Conservation (phyloP, 345 rosid species). For the Lenwebbia sp. region DNA sequence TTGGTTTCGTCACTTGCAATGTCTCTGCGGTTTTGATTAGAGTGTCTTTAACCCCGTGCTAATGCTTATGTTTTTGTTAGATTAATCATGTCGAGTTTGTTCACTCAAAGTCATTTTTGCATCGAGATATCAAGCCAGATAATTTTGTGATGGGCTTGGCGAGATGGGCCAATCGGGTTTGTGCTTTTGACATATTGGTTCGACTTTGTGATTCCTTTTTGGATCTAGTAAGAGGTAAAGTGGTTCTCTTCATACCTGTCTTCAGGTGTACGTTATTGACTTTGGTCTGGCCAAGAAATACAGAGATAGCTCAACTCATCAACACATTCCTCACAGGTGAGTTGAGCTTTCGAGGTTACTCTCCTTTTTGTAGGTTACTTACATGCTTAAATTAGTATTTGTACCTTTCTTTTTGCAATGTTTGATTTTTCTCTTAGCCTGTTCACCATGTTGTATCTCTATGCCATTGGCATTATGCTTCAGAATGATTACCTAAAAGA, state of each 20-base stretch:
- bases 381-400: too few relatives aligned
- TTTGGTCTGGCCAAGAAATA: constrained; percentile 95
- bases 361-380: not conserved
- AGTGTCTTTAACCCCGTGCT: not conserved
- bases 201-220: not conserved
- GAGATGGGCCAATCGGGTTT: constrained; percentile 84
- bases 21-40: not conserved
- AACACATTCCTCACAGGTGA: constrained; percentile 89
- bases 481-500: too few relatives aligned
- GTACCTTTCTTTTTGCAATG: too few relatives aligned
- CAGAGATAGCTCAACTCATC: constrained; percentile 71
- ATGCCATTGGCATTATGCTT: too few relatives aligned
- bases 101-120: constrained; percentile 87
- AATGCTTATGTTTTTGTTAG: constrained; percentile 16
- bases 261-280: constrained; percentile 76
- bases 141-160: constrained; percentile 94
- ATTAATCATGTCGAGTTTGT: constrained; percentile 83
- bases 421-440: too few relatives aligned
- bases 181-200: not conserved
- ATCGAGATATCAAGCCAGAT: constrained; percentile 95
- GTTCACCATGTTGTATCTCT: too few relatives aligned
- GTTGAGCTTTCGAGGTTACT: not conserved
- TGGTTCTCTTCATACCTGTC: not conserved
- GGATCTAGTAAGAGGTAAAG: not conserved
- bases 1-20: not conserved